These are phyloP conservation scores for Saccharum officinarum DNA, from an alignment of 176 grass and related monocot species.

Conservation along the genomic window DNA sequence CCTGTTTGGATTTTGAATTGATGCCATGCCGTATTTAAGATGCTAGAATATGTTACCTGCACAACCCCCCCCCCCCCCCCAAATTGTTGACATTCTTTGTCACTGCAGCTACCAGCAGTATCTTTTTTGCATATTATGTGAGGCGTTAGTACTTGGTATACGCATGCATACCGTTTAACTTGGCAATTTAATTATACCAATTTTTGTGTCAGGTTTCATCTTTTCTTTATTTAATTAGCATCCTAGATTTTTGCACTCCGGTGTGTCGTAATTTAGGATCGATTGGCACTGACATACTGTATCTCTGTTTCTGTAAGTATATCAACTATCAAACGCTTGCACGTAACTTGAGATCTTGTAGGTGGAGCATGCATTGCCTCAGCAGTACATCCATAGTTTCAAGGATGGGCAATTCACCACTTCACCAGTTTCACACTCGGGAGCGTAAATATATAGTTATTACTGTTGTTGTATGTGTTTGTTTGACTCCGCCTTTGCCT, in stretches of 20 bases:
- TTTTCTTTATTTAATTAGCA: not conserved
- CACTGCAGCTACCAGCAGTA: too few relatives aligned
- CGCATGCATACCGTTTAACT: not conserved
- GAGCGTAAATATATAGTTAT: constrained; percentile 45
- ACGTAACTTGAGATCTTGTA: constrained; percentile 27
- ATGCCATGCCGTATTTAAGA: constrained; percentile 1
- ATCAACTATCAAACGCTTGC: not conserved
- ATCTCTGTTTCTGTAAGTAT: not conserved
- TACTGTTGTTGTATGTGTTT: constrained; percentile 12
- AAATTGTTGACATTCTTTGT: not conserved
- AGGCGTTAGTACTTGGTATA: not conserved
- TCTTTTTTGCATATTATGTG: not conserved
- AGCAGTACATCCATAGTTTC: constrained; percentile 82
- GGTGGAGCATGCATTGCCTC: constrained; percentile 88
- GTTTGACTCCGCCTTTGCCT: not conserved
- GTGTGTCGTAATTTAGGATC: not conserved
- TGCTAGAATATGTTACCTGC: not conserved
- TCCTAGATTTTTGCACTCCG: not conserved
- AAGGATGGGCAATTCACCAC: constrained; percentile 82
- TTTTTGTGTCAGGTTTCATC: not conserved
- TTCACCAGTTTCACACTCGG: constrained; percentile 76
- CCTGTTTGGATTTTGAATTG: not conserved
- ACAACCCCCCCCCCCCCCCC: too few relatives aligned
- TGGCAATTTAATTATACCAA: not conserved
- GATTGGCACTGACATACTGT: not conserved